Conservation (phyloP, 805 yeast genomes). For the Candida krabiensis region DNA sequence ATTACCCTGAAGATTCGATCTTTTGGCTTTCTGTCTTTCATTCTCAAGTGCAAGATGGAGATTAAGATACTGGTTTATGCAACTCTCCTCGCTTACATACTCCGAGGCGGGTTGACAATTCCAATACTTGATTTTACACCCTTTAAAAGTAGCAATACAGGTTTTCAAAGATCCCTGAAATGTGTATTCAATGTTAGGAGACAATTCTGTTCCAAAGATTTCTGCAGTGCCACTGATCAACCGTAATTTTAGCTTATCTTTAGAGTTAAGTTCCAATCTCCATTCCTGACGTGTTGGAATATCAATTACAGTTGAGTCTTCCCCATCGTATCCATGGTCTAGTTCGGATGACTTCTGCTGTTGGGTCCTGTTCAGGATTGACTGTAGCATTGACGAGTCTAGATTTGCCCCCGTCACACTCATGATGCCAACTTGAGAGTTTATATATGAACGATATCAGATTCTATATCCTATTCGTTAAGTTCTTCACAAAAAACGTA, state of each 20-base stretch:
- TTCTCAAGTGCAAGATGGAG: conserved; percentile 76
- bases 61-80: conserved; percentile 62
- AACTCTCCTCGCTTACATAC: conserved; percentile 70
- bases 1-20: conserved; percentile 14
- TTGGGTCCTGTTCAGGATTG: conserved; percentile 19
- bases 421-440: too few species aligned
- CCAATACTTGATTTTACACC: conserved; percentile 59
- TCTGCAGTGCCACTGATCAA: conserved; percentile 75
- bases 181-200: conserved; percentile 61
- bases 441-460: too few species aligned
- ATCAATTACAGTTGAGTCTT: conserved; percentile 11
- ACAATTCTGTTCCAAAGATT: conserved; percentile 89
- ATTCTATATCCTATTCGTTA: too few species aligned
- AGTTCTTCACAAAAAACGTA: too few species aligned
- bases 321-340: background rate
- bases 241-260: conserved; percentile 47
- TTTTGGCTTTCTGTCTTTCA: conserved; percentile 34
- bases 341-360: conserved; percentile 5
- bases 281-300: conserved; percentile 55
- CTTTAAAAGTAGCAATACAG: conserved; percentile 61
- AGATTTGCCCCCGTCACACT: conserved; percentile 14
- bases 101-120: conserved; percentile 46
- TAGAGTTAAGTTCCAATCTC: conserved; percentile 66
- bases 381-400: conserved; percentile 24
- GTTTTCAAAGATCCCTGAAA: conserved; percentile 54